Percentiles rank a stretch among this genome's conserved stretches.
Evolutionary conservation across 768 basidiomycete genomes (phyloP).

Genomic region (Pisolithus tinctorius): DNA sequence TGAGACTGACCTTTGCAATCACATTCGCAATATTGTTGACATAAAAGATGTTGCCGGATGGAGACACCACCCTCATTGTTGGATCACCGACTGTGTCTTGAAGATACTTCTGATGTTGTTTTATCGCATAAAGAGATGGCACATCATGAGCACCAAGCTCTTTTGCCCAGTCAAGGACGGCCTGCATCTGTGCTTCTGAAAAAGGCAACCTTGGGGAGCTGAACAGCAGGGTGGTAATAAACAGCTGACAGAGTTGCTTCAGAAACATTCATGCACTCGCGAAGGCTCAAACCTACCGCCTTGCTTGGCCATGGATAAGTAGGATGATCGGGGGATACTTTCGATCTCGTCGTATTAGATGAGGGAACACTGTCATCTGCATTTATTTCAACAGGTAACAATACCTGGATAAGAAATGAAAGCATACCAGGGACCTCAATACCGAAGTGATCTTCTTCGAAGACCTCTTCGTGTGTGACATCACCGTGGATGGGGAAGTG

Average conservation of each 20-base stretch:
- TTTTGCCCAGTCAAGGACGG: slow-evolving; percentile 22
- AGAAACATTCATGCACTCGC: not conserved
- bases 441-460: no score
- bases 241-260: no score
- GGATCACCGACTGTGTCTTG: slow-evolving; percentile 14
- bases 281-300: no score
- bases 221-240: slow-evolving; percentile 22
- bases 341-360: no score
- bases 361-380: no score
- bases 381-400: no score
- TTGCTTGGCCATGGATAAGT: no score
- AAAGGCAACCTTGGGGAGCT: slow-evolving; percentile 22
- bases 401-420: no score
- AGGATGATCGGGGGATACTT: no score
- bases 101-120: not conserved
- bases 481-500: no score
- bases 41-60: slow-evolving; percentile 22
- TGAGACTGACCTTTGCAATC: slow-evolving; percentile 8
- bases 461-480: no score
- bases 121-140: slow-evolving; percentile 12
- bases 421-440: no score
- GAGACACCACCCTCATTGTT: slow-evolving; percentile 12
- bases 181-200: slow-evolving; percentile 20
- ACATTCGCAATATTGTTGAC: slow-evolving; percentile 5
- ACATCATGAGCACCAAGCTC: slow-evolving; percentile 19